These are phyloP conservation scores for Yamadazyma akitaensis DNA, from an alignment of 805 yeast genomes.

Conservation along the genomic window DNA sequence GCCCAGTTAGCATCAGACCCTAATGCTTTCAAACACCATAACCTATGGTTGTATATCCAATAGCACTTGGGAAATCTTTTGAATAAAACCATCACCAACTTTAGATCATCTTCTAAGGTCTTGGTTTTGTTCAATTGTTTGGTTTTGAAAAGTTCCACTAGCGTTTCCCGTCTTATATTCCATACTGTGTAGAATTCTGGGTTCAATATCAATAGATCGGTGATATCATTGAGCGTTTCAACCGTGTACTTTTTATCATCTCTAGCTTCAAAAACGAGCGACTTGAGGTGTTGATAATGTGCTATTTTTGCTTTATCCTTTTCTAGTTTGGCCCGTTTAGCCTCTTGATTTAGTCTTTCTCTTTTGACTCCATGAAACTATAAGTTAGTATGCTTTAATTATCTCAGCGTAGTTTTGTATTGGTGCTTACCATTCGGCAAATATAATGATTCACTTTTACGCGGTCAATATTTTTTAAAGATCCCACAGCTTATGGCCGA, in stretches of 20 bases:
- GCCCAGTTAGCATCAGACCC: constrained; percentile 61
- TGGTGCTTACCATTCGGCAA: background rate
- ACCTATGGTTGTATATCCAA: constrained; percentile 95
- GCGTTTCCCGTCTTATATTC: constrained; percentile 82
- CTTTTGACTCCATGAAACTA: constrained; percentile 73
- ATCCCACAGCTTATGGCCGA: background rate
- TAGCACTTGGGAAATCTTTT: constrained; percentile 80
- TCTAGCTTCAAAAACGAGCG: constrained; percentile 36
- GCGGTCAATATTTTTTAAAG: background rate
- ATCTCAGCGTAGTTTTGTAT: no score
- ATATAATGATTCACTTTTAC: background rate
- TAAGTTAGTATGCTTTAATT: background rate
- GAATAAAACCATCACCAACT: constrained; percentile 56
- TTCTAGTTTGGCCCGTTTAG: constrained; percentile 45
- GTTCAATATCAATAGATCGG: constrained; percentile 56
- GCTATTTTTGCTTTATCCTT: constrained; percentile 62
- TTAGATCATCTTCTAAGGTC: constrained; percentile 53
- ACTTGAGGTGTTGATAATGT: constrained; percentile 48
- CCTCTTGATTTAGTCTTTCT: constrained; percentile 53
- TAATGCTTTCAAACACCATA: constrained; percentile 62
- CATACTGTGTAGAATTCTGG: constrained; percentile 89
- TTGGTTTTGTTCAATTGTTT: constrained; percentile 5
- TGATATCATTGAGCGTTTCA: constrained; percentile 50
- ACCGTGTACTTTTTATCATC: constrained; percentile 16
- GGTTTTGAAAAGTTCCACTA: constrained; percentile 30